These are phyloP conservation scores for Apiospora sp. DNA, from an alignment of 2,329 filamentous ascomycete species.

Conservation along the genomic window DNA sequence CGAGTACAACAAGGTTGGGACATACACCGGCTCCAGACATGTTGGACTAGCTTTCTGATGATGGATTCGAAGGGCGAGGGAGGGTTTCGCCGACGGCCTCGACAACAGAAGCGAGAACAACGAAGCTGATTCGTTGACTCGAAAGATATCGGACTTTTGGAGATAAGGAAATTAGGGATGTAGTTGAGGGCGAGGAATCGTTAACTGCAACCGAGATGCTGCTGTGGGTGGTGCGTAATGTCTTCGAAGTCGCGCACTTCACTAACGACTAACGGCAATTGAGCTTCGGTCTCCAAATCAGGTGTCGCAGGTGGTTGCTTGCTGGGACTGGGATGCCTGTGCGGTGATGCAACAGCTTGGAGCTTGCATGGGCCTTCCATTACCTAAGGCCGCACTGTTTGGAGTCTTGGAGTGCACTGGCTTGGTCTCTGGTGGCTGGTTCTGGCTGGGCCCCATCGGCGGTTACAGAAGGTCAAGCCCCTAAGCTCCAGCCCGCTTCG, in stretches of 20 bases:
- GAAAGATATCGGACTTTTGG: not conserved
- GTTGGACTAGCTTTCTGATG: conserved; percentile 35
- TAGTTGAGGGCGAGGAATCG: not conserved
- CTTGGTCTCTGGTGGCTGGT: not conserved
- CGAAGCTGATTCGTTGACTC: not conserved
- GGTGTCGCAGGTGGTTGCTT: conserved; percentile 8
- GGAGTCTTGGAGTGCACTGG: not conserved
- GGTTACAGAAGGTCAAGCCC: conserved; percentile 16
- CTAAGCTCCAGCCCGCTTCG: not conserved
- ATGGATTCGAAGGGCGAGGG: conserved; percentile 3
- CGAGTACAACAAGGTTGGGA: not conserved
- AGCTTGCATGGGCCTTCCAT: not conserved
- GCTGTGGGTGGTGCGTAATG: not conserved
- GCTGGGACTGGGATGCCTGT: conserved; percentile 11
- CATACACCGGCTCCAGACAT: conserved; percentile 64
- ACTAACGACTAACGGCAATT: conserved; percentile 16
- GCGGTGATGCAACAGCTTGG: conserved; percentile 18
- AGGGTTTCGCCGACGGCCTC: conserved; percentile 1
- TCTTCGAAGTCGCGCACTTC: conserved; percentile 14
- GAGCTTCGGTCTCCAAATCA: conserved; percentile 8
- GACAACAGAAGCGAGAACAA: not conserved
- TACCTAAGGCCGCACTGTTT: conserved; percentile 2
- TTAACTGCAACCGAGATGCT: conserved; percentile 11
- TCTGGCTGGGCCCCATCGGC: not conserved
- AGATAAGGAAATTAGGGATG: not conserved